Evolutionary conservation across 306 rosid genomes (phyloP), one percentile per base, ranked within the genome.

Genomic region (Carpinus fangiana): DNA sequence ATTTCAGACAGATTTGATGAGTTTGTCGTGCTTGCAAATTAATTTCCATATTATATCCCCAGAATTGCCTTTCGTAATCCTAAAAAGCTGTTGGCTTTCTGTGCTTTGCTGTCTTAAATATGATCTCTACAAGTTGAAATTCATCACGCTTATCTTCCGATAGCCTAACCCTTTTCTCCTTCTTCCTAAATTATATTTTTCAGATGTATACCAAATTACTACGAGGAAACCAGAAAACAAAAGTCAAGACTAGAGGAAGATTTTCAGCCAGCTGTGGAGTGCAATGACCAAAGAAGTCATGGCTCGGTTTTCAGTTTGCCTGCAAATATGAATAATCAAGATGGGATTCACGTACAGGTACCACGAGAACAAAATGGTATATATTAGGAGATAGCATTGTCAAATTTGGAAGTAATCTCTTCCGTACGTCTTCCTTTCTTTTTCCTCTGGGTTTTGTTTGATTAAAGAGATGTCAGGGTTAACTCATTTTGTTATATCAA

Each of bases 181-280:
- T 46, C 51, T 64, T 47, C 72, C 28, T 48, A 28, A 26, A 77
- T 59, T 55, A 50, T 56, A n/a, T 81, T 59, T 73, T 21, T 56
- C 90, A 87, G 90, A 65, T 71, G 57, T 18, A 75, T 57, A 66
- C 83, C 26, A 73, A 68, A 61, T 72, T 18, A 53, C 70, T 43
- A 69, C 51, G 81, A 76, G 61, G 56, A 76, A 73, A 62, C 73
- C 50, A 47, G 45, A 74, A 46, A 43, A 34, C 21, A 61, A 64
- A 64, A 64, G 8, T 41, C 12, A 64, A 64, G 11, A 64, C 47
- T 34, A 64, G 4, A 64, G 70, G 70, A 64, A 16, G 4, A 64
- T 64, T 64, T 59, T 64, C 47, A 64, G 36, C 70, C 70, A 64
- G 70, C 34, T 64, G 70, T 16, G 20, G 70, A 45, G 31, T 52